Evolutionary conservation across 2,329 filamentous ascomycete species (phyloP), one percentile per base, ranked within the genome.

Genomic region (Paracamarosporium sp.): DNA sequence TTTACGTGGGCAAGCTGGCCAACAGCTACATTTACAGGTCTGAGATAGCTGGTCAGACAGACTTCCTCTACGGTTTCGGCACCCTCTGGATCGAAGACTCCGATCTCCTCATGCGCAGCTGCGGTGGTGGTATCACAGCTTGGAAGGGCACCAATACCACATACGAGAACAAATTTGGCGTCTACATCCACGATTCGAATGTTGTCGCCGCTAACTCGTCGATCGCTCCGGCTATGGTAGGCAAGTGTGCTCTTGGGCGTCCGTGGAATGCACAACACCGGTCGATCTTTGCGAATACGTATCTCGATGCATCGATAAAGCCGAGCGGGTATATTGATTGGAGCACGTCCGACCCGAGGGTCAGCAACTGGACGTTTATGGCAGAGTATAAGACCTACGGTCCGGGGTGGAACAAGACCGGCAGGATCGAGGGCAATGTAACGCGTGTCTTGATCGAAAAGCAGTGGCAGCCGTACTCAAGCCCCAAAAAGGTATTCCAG

Each of bases 61-160:
- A 90, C 64, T 90, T 90, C 75, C 76, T 90, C 20, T 90, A 89
- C 67, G 87, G 87, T 8, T 89, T 89, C 66, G 88, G 87, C 25
- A 90, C 87, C 0, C 80, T 84, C 3, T 90, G 84, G 80, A 79
- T 89, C 38, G 80, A 86, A 54, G 77, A 80, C 3, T 85, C 83
- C 1, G 76, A 78, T 0, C 73, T 90, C 1, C 76, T 79, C 0
- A 79, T 90, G 12, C 83, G 88, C 9, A 79, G 76, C 64, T 90
- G 88, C 62, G 86, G 86, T 4, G 88, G 88, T 15, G 88, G 88
- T 11, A 85, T 90, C 53, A 88, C 86, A 0, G 88, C 88, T 0
- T 90, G 88, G 88, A 90, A 90, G 66, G 86, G 85, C 27, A 82
- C 84, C 0, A 89, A 89, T 72, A 90, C 87, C 0, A 88, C 86